Conservation (phyloP, 2,329 filamentous ascomycete genomes). For the Dryadomyces quercivorus region DNA sequence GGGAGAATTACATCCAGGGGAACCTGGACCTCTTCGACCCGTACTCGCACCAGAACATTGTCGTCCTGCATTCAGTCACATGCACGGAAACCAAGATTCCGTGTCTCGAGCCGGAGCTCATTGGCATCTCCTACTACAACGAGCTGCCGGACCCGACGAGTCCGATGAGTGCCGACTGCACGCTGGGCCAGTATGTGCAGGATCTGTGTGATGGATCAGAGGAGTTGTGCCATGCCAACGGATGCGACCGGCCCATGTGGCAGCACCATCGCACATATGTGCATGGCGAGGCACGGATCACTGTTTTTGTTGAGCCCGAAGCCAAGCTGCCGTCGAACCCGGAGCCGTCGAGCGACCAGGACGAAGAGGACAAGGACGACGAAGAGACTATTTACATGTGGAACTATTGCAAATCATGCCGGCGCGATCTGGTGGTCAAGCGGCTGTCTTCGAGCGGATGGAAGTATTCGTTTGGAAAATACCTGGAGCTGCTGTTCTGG, state of each 20-base stretch:
- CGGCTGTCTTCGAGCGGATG: slow-evolving; percentile 90
- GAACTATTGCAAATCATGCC: slow-evolving; percentile 89
- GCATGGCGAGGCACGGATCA: slow-evolving; percentile 87
- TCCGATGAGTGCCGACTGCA: slow-evolving; percentile 72
- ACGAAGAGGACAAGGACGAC: slow-evolving; percentile 22
- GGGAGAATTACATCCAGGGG: slow-evolving; percentile 88
- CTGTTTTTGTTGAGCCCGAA: slow-evolving; percentile 69
- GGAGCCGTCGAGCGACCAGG: slow-evolving; percentile 29
- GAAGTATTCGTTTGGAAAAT: slow-evolving; percentile 98
- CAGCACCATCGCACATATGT: slow-evolving; percentile 96
- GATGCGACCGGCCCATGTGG: slow-evolving; percentile 78
- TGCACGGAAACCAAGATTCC: slow-evolving; percentile 90
- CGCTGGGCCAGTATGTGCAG: slow-evolving; percentile 89
- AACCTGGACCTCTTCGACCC: slow-evolving; percentile 88
- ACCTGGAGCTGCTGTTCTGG: slow-evolving; percentile 96
- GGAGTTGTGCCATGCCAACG: slow-evolving; percentile 67
- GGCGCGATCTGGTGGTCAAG: slow-evolving; percentile 77
- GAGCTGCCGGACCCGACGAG: slow-evolving; percentile 58
- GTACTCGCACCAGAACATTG: slow-evolving; percentile 91
- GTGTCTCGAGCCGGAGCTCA: slow-evolving; percentile 80
- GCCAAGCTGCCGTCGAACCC: slow-evolving; percentile 43
- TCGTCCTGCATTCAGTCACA: slow-evolving; percentile 84
- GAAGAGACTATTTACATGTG: slow-evolving; percentile 77
- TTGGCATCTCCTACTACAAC: slow-evolving; percentile 87
- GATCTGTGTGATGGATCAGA: slow-evolving; percentile 69